Evolutionary conservation across 2,329 filamentous ascomycete genomes (phyloP).

Genomic region (Hawksworthiomyces lignivorus): DNA sequence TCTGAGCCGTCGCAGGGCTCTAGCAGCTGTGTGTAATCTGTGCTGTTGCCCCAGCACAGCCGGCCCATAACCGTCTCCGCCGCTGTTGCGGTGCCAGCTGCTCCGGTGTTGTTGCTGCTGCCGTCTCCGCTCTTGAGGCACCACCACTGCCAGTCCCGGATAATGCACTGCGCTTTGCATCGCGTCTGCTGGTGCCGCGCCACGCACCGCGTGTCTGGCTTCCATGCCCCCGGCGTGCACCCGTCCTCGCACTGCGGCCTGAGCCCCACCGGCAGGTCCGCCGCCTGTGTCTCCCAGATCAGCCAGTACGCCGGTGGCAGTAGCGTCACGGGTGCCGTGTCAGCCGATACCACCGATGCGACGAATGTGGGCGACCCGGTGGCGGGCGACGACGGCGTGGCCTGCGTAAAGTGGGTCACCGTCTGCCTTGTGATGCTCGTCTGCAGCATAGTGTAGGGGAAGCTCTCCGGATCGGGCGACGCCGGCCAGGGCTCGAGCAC

Average conservation of each 20-base stretch:
- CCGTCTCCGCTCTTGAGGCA: not conserved
- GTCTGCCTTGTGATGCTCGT: not conserved
- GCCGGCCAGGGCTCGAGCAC: constrained; percentile 1
- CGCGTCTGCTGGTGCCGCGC: not conserved
- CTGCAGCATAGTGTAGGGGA: not conserved
- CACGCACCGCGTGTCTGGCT: not conserved
- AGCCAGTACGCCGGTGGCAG: not conserved
- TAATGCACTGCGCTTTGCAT: constrained; percentile 1
- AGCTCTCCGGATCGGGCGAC: constrained; percentile 1
- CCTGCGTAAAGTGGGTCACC: not conserved
- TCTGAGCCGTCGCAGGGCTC: constrained; percentile 4
- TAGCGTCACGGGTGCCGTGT: too few relatives aligned
- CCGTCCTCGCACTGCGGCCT: not conserved
- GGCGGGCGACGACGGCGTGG: not conserved
- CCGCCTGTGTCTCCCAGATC: constrained; percentile 1
- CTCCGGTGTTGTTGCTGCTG: not conserved
- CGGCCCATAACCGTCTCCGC: not conserved
- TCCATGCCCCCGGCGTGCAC: not conserved
- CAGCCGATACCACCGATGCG: not conserved
- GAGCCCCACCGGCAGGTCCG: not conserved
- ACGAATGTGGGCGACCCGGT: not conserved
- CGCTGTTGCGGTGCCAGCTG: not conserved
- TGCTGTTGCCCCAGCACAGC: constrained; percentile 1
- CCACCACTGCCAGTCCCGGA: constrained; percentile 6
- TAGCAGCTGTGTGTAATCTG: not conserved